These are phyloP conservation scores for Russula lepida DNA, from an alignment of 768 basidiomycete species.

Conservation along the genomic window DNA sequence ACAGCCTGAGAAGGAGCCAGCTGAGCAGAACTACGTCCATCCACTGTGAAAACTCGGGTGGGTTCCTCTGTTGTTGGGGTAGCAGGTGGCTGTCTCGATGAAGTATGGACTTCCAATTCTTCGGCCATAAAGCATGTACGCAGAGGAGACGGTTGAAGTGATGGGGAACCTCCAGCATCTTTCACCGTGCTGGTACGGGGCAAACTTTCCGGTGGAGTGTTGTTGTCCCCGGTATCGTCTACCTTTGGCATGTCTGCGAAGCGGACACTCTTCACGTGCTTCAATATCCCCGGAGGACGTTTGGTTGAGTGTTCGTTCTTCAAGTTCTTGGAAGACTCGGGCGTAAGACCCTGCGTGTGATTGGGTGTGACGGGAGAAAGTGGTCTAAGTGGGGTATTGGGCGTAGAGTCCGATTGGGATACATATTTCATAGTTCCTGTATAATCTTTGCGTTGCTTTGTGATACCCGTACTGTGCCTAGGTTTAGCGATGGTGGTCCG, in stretches of 20 bases:
- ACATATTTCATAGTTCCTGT: background rate
- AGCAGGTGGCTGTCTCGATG: background rate
- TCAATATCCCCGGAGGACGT: constrained; percentile 18
- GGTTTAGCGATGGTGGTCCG: constrained; percentile 5
- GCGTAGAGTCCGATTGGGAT: background rate
- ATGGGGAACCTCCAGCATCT: background rate
- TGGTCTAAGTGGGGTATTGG: background rate
- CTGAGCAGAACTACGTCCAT: background rate
- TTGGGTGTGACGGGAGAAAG: background rate
- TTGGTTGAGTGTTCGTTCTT: background rate
- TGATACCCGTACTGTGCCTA: background rate
- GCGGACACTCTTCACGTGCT: constrained; percentile 20
- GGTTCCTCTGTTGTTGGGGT: background rate
- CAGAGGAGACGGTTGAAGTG: constrained; percentile 15
- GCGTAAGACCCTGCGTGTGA: background rate
- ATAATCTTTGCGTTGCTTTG: background rate
- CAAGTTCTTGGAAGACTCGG: background rate
- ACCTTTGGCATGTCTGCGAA: constrained; percentile 16
- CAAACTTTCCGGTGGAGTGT: background rate
- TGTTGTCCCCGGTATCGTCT: background rate
- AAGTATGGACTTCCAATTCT: background rate
- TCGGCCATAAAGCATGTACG: constrained; percentile 5
- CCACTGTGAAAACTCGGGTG: background rate
- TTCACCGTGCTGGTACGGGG: background rate
- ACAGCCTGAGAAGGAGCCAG: background rate